A percentile compares a stretch with the other conserved stretches of the same genome.
phyloP scores from a whole-genome alignment of 331 rosid species.

The Spiraea crenata region DNA sequence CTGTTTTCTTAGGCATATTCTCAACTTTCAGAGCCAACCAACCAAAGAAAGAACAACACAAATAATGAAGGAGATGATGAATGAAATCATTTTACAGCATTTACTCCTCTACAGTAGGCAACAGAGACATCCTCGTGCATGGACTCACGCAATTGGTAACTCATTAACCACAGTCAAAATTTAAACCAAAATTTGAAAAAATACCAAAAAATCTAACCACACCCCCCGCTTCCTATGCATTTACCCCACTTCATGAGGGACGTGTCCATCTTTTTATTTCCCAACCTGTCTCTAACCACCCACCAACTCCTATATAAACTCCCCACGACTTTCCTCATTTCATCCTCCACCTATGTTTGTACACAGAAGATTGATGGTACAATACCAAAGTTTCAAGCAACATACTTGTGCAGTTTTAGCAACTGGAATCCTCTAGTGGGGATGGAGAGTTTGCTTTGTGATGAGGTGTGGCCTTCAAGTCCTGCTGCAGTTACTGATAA shows the following conservation, averaged over 20 bases:
- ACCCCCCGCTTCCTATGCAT: slow-evolving; percentile 38
- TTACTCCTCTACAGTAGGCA: background rate
- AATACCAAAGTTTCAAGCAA: background rate
- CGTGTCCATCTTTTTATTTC: slow-evolving; percentile 41
- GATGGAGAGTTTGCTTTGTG: slow-evolving; percentile 49
- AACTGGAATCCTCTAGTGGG: background rate
- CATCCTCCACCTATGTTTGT: background rate
- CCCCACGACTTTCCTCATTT: background rate
- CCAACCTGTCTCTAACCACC: slow-evolving; percentile 2
- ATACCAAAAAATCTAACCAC: background rate
- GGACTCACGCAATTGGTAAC: slow-evolving; percentile 44
- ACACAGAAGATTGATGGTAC: background rate
- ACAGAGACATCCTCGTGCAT: slow-evolving; percentile 49
- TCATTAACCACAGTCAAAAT: background rate
- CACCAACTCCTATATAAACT: slow-evolving; percentile 1
- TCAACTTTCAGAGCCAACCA: background rate
- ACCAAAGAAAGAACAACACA: background rate
- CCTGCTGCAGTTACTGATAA: background rate
- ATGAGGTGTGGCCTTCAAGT: slow-evolving; percentile 45
- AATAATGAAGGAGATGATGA: slow-evolving; percentile 2
- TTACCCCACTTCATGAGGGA: slow-evolving; percentile 54
- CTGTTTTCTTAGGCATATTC: background rate
- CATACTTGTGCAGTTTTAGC: background rate
- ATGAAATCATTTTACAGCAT: background rate
- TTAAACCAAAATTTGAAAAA: background rate